Percentiles rank a stretch among this genome's conserved stretches.
These are phyloP conservation scores for Astrothelium macrocarpum DNA, from an alignment of 495 filamentous ascomycete species.

Conservation along the genomic window DNA sequence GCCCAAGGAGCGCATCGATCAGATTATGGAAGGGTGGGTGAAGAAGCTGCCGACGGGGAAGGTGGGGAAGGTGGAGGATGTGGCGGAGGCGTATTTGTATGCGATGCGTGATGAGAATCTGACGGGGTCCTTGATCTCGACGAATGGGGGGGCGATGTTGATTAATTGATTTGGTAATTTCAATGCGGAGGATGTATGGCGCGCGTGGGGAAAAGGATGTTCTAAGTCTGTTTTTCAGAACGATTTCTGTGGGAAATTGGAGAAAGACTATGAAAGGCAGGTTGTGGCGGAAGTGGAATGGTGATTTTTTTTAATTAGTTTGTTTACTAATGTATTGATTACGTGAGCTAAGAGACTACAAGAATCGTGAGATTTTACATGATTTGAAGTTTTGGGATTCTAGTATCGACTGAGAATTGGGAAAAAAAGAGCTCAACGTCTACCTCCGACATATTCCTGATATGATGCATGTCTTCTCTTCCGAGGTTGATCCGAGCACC, in stretches of 20 bases:
- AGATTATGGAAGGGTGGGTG: conserved; percentile 11
- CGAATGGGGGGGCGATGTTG: conserved; percentile 25
- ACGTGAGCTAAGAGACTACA: not conserved
- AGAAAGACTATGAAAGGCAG: no score
- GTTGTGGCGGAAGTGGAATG: not conserved
- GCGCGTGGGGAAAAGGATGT: not conserved
- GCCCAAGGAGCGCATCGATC: conserved; percentile 13
- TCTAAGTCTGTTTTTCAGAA: no score
- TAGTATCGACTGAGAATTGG: no score
- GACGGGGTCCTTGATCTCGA: conserved; percentile 22
- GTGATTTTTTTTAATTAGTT: not conserved
- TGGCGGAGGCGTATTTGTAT: conserved; percentile 28
- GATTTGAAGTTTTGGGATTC: no score
- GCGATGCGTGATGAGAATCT: conserved; percentile 27
- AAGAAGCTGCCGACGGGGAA: conserved; percentile 29
- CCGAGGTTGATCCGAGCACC: not conserved
- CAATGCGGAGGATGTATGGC: not conserved
- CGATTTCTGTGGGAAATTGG: no score
- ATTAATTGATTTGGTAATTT: no score
- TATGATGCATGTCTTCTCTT: not conserved
- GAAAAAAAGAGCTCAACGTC: no score
- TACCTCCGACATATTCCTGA: not conserved
- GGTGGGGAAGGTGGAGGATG: conserved; percentile 24
- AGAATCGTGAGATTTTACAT: no score
- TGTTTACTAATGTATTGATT: conserved; percentile 17